Evolutionary conservation across 1,284 basidiomycete genomes (phyloP), one percentile per base, ranked within the genome.

Genomic region (Ustilago xerochloae): DNA sequence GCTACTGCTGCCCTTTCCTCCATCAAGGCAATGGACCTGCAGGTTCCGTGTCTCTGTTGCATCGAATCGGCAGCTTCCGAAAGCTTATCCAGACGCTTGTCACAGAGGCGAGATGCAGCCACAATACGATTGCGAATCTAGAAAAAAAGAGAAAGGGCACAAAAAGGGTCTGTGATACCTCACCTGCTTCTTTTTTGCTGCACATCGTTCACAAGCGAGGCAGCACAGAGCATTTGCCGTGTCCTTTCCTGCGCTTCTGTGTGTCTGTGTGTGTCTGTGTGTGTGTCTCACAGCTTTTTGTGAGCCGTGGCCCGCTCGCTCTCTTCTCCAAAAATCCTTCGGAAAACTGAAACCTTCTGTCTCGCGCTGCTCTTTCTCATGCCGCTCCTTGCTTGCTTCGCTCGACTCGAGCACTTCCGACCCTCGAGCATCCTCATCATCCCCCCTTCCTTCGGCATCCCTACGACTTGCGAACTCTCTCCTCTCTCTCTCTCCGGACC

Each of bases 131-230:
- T 7, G 26, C 13, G 28, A 47, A 30, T 3, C 45, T 47, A 47
- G 45, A 47, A 47, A 20, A 18, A 4, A 8, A 46, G 15, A n/a
- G n/a, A n/a, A 20, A 46, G 24, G 24, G 6, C 10, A 41, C 9
- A 41, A 43, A 26, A 15, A 26, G 41, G 38, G 38, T 39, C 38
- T 39, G 38, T 39, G 38, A 39, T 20, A 46, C 29, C 20, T 43
- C 41, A 56, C 43, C 54, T 56, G 54, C 54, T 35, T 56, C 20
- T 20, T n/a, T n/a, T 45, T 38, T 39, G 26, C 30, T 56, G 45
- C 54, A 56, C 12, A 18, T 54, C 52, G 52, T 33, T 41, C 10
- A 33, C 38, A 54, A 54, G 52, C 52, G 41, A 54, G 41, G 9
- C 12, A 12, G 10, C 38, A 3, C 20, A 43, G 22, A 24, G 41